Evolutionary conservation across 768 basidiomycete genomes (phyloP), one percentile per base, ranked within the genome.

Genomic region (Austroboletus eburneus): DNA sequence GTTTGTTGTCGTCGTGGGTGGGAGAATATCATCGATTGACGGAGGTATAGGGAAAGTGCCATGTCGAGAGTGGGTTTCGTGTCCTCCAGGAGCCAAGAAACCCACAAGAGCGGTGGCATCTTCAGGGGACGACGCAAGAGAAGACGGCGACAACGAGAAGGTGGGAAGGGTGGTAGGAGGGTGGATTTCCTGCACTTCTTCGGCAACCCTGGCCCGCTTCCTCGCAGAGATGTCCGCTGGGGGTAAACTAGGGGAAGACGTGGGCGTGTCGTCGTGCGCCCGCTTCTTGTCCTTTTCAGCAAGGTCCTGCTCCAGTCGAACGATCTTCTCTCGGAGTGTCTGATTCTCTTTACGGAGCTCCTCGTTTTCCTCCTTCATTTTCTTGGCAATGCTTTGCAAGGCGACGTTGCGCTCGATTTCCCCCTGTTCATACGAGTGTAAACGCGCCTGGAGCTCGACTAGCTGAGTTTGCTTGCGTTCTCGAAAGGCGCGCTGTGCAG

Each of bases 391-490:
- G 43, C 75, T 81, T 66, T 92, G 91, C 18, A 93, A 71, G 38
- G 87, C 87, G 41, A 92, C 80, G 58, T 87, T 91, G 46, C 88
- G 81, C 63, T 92, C 87, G 22, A 91, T 81, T 62, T 92, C 90
- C n/a, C 91, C 91, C 61, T 89, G 87, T 62, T 93, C 90, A 57
- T 91, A 92, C 17, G 79, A 79, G 51, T 87, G 83, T 42, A 93
- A 73, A 39, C 89, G 86, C 41, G 89, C 85, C 67, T 93, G 90
- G 29, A 93, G 77, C 52, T 91, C 90, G 9, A 87, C 82, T 29
- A 93, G 83, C 58, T 91, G 90, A 4, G 85, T 82, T 62, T 92
- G 89, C 67, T 89, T 92, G 49, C 91, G 80, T 60, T 92, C 91
- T 39, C 91, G 79, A 67, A 93, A 92, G 12, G 91, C 90, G 30